Evolutionary conservation across 2,329 filamentous ascomycete species (phyloP), one percentile per base, ranked within the genome.

Genomic region (Venturia effusa): DNA sequence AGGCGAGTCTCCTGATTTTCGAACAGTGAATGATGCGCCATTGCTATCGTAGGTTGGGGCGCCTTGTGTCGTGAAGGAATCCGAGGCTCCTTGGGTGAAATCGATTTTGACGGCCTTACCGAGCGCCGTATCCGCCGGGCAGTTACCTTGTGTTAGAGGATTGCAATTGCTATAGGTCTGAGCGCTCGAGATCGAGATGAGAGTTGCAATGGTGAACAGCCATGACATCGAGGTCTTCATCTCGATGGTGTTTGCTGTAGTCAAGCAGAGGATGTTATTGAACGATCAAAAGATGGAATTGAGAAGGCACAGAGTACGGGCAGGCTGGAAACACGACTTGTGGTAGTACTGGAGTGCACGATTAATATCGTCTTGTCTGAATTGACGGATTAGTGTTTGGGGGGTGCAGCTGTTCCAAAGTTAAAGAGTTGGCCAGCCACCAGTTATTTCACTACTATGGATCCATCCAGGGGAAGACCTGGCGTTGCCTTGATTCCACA

Each of bases 91-190:
- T 68, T 88, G 79, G 40, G 84, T 88, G 76, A 97, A 96, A 78
- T 97, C 90, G 75, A 94, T 87, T 67, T 84, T 82, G 70, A 92
- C 87, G n/a, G 89, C 83, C 79, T 85, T 89, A 64, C 90, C 92
- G 4, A 97, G 83, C 0, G 92, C 93, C 8, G 89, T 85, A 73
- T 97, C 80, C 62, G 89, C 74, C 6, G 89, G 84, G 71, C 93
- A 97, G 66, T 72, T 71, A 66, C 78, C 81, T 78, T 78, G 80
- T 70, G 67, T 71, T 63, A 80, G 78, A 19, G 83, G 83, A 70
- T 85, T 83, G 75, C 83, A 85, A 66, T 74, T 77, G 61, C 77
- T 81, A 70, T 77, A 84, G 64, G 83, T 85, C 69, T 84, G 83
- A 54, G 79, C 79, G 24, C 71, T 61, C 10, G 75, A 70, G 43